Evolutionary conservation across 768 basidiomycete species (phyloP).

Genomic region (Boletus fagicola): DNA sequence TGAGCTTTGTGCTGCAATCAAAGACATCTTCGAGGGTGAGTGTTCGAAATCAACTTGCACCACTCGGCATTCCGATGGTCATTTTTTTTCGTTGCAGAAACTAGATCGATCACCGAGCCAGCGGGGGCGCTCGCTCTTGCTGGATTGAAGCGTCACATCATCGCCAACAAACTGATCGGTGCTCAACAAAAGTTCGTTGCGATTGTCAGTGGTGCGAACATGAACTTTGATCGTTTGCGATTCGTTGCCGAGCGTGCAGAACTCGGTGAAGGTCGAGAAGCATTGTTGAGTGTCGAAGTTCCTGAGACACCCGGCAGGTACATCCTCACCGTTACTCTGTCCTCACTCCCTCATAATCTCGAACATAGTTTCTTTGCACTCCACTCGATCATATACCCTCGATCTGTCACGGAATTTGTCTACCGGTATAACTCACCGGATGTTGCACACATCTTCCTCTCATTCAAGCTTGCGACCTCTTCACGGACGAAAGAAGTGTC

Average conservation of each 20-base stretch:
- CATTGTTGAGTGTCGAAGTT: conserved; percentile 88
- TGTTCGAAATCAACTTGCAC: neutral
- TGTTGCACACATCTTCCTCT: conserved; percentile 83
- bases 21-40: conserved; percentile 96
- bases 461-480: conserved; percentile 73
- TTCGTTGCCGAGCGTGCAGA: conserved; percentile 99
- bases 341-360: neutral
- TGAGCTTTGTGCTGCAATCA: conserved; percentile 97
- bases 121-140: conserved; percentile 93
- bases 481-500: conserved; percentile 58
- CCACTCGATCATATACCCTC: conserved; percentile 84
- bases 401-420: conserved; percentile 92
- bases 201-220: conserved; percentile 94
- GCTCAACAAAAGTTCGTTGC: conserved; percentile 87
- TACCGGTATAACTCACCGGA: conserved; percentile 82
- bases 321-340: conserved; percentile 17
- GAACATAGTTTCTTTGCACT: conserved; percentile 75
- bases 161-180: conserved; percentile 76
- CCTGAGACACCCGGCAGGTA: conserved; percentile 92
- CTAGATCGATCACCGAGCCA: conserved; percentile 93
- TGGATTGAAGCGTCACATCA: conserved; percentile 85
- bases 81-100: conserved; percentile 47
- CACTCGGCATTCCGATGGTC: neutral
- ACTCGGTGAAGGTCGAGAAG: conserved; percentile 93
- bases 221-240: conserved; percentile 96